These are phyloP conservation scores for Chlamydomonas schloesseri DNA, from an alignment of 139 green algal species.

Conservation along the genomic window DNA sequence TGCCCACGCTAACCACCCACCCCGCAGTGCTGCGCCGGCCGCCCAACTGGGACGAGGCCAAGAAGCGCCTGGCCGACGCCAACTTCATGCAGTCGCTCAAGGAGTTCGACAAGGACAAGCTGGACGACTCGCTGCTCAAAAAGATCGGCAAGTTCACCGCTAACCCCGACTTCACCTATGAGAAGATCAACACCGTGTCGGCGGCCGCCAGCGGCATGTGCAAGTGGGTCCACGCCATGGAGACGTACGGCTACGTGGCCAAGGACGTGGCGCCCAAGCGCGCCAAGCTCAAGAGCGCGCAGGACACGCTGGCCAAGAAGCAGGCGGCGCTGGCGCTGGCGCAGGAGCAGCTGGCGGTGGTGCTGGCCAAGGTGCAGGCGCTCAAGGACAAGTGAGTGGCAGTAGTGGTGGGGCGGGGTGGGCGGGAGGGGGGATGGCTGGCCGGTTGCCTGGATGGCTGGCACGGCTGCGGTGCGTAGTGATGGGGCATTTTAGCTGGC, in stretches of 20 bases:
- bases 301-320: conserved; percentile 75
- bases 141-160: conserved; percentile 86
- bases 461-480: no score
- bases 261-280: conserved; percentile 90
- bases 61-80: conserved; percentile 82
- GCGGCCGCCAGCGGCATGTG: conserved; percentile 77
- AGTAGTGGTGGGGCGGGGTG: no score
- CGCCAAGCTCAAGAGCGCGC: conserved; percentile 85
- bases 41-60: conserved; percentile 86
- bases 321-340: conserved; percentile 71
- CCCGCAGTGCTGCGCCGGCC: conserved; percentile 76
- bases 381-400: conserved; percentile 74
- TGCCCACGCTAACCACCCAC: no score
- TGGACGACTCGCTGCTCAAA: conserved; percentile 84
- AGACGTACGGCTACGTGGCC: conserved; percentile 83
- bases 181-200: conserved; percentile 80
- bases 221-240: conserved; percentile 90
- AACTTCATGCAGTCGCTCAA: conserved; percentile 86
- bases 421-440: no score
- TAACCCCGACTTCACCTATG: conserved; percentile 76
- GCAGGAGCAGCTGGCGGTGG: conserved; percentile 74
- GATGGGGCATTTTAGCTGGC: no score
- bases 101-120: conserved; percentile 87
- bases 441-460: no score
- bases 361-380: conserved; percentile 85